Evolutionary conservation across 2,329 filamentous ascomycete genomes (phyloP), one percentile per base, ranked within the genome.

Genomic region (Fusarium virguliforme): DNA sequence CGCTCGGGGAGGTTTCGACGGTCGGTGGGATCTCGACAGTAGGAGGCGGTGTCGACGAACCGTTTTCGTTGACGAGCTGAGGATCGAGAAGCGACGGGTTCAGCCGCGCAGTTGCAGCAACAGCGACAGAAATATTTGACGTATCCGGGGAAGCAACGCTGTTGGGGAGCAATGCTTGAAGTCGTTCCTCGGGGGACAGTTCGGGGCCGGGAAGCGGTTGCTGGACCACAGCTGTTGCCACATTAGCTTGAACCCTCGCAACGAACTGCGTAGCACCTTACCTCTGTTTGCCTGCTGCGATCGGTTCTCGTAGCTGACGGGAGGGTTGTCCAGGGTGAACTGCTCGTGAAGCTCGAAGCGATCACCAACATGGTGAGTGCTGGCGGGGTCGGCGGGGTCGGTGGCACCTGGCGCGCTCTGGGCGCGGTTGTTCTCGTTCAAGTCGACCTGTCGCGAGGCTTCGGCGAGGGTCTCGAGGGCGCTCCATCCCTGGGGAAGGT

Each of bases 391-490:
- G 56, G 72, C 63, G 66, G 74, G 76, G 64, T 74, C 77, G 67
- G 82, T 22, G 76, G 77, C 69, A 51, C 83, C 71, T 26, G 76
- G 74, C 32, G 67, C 73, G 28, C 75, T 84, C 66, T 87, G 81
- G 62, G 84, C 84, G 73, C 88, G 87, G 58, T 85, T 87, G 76
- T 89, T 90, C 75, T 90, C 87, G 65, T 85, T 88, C 15, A 90
- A 84, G 73, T 92, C 92, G 64, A 96, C 89, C 79, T 93, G 93
- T 56, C 94, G 88, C 55, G 94, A 97, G 0, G 95, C 94, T 81
- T 97, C 94, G 34, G 94, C 94, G 24, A 97, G 85, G 6, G 94
- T 94, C 78, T 97, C 93, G 38, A 97, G 85, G 2, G 93, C 93
- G 67, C 93, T 94, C 86, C 94, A 94, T 71, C 90, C 89, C 72